A percentile compares a stretch with the other conserved stretches of the same genome.
phyloP scores from a whole-genome alignment of 2,329 filamentous ascomycete species.

The Pseudocercospora ulei region DNA sequence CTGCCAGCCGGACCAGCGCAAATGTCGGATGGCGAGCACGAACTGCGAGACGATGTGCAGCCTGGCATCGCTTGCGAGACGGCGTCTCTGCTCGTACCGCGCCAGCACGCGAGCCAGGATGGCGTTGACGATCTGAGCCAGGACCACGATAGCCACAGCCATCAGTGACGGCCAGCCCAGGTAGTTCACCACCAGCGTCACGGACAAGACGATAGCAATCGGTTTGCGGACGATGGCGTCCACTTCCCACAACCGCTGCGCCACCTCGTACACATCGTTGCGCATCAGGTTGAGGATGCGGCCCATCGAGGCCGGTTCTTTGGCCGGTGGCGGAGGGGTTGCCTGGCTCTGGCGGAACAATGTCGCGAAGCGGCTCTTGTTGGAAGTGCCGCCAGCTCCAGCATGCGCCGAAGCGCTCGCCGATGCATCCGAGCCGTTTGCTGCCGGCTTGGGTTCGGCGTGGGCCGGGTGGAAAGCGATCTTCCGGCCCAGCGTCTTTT shows the following conservation, averaged over 20 bases:
- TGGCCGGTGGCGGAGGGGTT: conserved; percentile 32
- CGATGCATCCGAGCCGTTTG: conserved; percentile 16
- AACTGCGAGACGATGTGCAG: conserved; percentile 76
- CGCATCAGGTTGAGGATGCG: conserved; percentile 85
- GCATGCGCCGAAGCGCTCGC: conserved; percentile 24
- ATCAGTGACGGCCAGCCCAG: conserved; percentile 73
- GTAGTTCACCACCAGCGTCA: conserved; percentile 64
- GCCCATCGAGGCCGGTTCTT: conserved; percentile 65
- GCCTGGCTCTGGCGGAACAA: conserved; percentile 26
- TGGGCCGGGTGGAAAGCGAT: conserved; percentile 35
- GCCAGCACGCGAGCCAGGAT: conserved; percentile 58
- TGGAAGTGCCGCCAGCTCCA: neutral
- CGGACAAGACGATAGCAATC: conserved; percentile 62
- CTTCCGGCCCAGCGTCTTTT: conserved; percentile 63
- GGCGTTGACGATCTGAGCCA: conserved; percentile 61
- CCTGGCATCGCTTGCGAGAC: conserved; percentile 64
- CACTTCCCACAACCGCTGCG: conserved; percentile 79
- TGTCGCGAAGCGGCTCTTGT: conserved; percentile 2
- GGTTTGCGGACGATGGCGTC: conserved; percentile 65
- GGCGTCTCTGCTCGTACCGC: conserved; percentile 59
- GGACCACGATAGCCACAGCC: conserved; percentile 49
- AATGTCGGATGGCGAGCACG: conserved; percentile 71
- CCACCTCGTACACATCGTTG: conserved; percentile 68
- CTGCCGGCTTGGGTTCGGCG: conserved; percentile 7
- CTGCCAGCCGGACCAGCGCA: conserved; percentile 78